Evolutionary conservation across 495 filamentous ascomycete species (phyloP).

Genomic region (Neurospora sp.): DNA sequence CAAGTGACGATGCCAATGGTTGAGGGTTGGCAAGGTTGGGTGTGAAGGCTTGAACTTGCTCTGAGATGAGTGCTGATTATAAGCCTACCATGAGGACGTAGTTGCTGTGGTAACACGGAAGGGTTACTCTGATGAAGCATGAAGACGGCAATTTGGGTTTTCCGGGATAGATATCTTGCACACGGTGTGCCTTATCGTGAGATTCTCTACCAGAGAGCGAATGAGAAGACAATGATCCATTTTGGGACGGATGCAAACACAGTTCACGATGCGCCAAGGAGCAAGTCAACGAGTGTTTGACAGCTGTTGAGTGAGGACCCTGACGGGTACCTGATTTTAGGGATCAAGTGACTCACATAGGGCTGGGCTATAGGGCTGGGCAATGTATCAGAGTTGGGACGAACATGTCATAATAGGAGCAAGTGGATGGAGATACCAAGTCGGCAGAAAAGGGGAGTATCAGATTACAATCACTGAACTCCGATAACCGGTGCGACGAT

Average conservation of each 20-base stretch:
- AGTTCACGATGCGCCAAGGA: neutral
- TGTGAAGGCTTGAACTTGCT: neutral
- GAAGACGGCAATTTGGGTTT: neutral
- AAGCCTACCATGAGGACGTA: neutral
- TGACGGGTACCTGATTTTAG: neutral
- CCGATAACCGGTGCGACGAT: too few relatives aligned
- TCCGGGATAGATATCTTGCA: rapidly evolving
- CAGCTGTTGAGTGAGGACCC: neutral
- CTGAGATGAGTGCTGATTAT: neutral
- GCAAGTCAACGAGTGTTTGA: neutral
- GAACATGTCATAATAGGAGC: neutral
- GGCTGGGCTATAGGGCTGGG: neutral
- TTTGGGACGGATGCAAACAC: neutral
- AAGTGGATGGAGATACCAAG: neutral
- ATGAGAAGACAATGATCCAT: neutral
- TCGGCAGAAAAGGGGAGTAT: neutral
- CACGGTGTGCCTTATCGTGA: neutral
- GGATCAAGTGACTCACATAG: neutral
- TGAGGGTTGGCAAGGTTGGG: neutral
- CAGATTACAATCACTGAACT: neutral
- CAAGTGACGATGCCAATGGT: neutral
- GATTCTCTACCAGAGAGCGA: neutral
- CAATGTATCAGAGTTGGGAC: neutral
- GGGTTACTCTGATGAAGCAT: rapidly evolving
- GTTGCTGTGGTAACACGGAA: neutral